Base-by-base conservation (phyloP, 164 flowering plant genomes). In the Protea cynaroides region DNA sequence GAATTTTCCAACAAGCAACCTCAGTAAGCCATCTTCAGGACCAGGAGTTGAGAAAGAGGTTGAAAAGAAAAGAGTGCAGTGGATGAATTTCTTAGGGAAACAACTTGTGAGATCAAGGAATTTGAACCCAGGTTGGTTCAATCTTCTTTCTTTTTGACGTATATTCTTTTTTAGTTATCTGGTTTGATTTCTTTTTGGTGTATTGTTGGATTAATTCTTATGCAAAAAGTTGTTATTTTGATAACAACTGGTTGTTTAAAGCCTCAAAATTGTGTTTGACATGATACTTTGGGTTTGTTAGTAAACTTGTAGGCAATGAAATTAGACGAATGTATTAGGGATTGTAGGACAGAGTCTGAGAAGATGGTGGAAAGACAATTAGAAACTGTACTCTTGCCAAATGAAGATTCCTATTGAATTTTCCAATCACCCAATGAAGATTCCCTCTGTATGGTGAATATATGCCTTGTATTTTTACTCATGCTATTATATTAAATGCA, bases 41-140 rank as follows among this genome's bases (percentile, higher is more conserved):
- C 19, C 65, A 0, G 75, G 44, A 37, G 22, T 64, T 13, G 37
- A 52, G 1, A 61, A 69, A 51, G 76, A 71, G 61, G 64, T 50
- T 17, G 71, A 49, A 58, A 80, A 75, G 82, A 82, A 78, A 71
- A 81, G 54, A 61, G 96, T 89, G 19, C 87, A 84, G 69, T 89
- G 96, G 96, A 63, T 76, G 79, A 92, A 89, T 75, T 69, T 74
- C 62, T 56, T 78, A 58, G 96, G 96, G 56, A 83, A 83, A 67
- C 82, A 85, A 58, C 84, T 89, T 62, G 86, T 71, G 85, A 85
- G 76, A 72, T 89, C 74, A 81, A 73, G 65, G 96, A 89, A 74
- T 89, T 85, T 64, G 92, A 87, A 64, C 69, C 90, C 64, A 85
- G 88, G 92, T n/a, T 89, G 25, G 18, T 66, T 65, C 37, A 38